These are phyloP conservation scores for Neolentinus lepideus DNA, from an alignment of 1,284 basidiomycete species.

Conservation along the genomic window DNA sequence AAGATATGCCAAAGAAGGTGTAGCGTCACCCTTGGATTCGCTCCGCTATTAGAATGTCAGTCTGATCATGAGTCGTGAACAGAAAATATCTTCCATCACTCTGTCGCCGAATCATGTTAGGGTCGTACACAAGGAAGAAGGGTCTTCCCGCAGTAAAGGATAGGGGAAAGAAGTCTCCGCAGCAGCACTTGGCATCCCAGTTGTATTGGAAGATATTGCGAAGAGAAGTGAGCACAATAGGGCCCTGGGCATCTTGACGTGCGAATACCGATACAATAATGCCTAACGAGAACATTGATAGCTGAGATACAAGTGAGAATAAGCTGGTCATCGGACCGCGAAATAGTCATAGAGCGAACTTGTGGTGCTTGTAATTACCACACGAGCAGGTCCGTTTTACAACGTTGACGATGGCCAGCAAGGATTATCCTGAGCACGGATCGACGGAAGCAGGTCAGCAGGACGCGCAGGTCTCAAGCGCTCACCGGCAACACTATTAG, in stretches of 20 bases:
- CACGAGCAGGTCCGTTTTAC: neutral
- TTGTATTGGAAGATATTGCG: neutral
- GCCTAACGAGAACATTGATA: neutral
- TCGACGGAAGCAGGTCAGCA: neutral
- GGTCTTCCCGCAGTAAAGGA: constrained; percentile 9
- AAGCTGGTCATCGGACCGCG: neutral
- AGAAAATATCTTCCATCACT: constrained; percentile 12
- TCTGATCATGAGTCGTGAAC: constrained; percentile 14
- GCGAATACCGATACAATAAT: neutral
- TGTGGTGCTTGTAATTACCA: neutral
- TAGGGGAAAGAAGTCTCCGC: constrained; percentile 7
- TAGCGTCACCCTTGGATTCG: constrained; percentile 13
- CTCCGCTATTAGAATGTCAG: constrained; percentile 13
- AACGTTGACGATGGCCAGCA: neutral
- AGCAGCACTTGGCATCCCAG: neutral
- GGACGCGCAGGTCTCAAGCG: neutral
- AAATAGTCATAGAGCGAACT: neutral
- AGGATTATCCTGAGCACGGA: neutral
- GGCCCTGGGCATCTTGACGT: neutral
- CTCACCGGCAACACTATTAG: neutral
- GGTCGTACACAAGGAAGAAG: constrained; percentile 13
- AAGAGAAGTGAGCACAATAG: neutral
- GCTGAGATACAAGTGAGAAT: neutral
- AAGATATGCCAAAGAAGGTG: neutral
- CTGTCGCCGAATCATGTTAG: constrained; percentile 13